Evolutionary conservation across 2,329 filamentous ascomycete genomes (phyloP).

Genomic region (Cladosporium colombiae): DNA sequence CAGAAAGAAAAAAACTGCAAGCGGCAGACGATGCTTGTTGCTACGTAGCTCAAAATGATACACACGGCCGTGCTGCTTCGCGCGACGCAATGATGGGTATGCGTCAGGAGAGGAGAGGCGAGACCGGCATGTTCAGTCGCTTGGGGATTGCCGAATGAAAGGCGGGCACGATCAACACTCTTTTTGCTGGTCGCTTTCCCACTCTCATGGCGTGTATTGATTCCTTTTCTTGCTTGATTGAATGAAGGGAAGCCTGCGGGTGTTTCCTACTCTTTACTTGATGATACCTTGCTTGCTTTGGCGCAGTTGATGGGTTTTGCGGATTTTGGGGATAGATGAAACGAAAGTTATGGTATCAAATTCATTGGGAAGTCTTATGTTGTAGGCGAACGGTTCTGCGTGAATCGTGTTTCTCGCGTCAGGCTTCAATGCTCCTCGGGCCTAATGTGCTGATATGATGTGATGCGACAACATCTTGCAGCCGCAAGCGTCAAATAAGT

Average conservation of each 20-base stretch:
- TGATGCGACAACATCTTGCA: background rate
- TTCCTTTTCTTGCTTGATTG: background rate
- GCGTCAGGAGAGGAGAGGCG: background rate
- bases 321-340: constrained; percentile 1
- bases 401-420: background rate
- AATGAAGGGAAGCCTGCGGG: background rate
- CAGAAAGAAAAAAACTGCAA: background rate
- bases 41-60: constrained; percentile 17
- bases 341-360: constrained; percentile 2
- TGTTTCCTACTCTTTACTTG: background rate
- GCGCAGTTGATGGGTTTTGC: background rate
- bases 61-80: constrained; percentile 11
- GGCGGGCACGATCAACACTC: background rate
- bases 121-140: background rate
- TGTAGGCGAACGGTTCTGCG: background rate
- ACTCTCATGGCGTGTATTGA: background rate
- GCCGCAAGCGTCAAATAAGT: background rate
- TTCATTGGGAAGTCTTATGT: background rate
- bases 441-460: background rate
- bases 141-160: background rate
- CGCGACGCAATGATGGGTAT: background rate
- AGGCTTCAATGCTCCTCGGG: background rate
- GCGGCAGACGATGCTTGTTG: background rate
- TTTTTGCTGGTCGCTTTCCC: background rate
- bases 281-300: constrained; percentile 9